phyloP scores from a whole-genome alignment of 2,329 filamentous ascomycete genomes.

The Botrytis cinerea region DNA sequence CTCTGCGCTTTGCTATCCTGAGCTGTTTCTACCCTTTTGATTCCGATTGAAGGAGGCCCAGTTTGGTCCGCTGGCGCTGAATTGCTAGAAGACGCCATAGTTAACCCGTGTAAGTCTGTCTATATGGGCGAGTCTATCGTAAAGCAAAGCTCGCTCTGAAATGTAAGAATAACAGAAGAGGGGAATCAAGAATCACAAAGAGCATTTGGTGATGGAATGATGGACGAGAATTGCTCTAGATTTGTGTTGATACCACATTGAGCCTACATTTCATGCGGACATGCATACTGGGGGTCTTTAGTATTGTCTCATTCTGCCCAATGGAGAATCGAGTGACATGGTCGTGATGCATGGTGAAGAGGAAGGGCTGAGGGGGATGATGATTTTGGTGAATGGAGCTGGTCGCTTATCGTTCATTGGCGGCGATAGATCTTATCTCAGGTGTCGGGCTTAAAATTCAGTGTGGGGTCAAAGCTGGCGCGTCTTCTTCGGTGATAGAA shows the following conservation, averaged over 20 bases:
- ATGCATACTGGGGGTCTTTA: neutral
- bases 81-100: neutral
- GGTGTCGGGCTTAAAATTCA: neutral
- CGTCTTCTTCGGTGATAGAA: too few relatives aligned
- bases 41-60: neutral
- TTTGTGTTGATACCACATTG: neutral
- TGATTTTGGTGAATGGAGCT: neutral
- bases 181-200: neutral
- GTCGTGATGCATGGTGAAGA: neutral
- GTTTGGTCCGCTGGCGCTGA: neutral
- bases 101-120: neutral
- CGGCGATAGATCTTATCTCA: neutral
- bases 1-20: slow-evolving; percentile 15
- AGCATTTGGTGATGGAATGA: neutral
- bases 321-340: neutral
- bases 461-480: neutral
- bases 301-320: neutral
- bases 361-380: neutral
- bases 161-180: neutral
- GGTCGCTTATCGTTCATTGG: neutral
- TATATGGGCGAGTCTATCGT: neutral
- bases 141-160: neutral
- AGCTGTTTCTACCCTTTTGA: slow-evolving; percentile 15
- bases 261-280: neutral
- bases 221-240: neutral